These are phyloP conservation scores for Scenedesmus sp. DNA, from an alignment of 163 green algal species.

Conservation along the genomic window DNA sequence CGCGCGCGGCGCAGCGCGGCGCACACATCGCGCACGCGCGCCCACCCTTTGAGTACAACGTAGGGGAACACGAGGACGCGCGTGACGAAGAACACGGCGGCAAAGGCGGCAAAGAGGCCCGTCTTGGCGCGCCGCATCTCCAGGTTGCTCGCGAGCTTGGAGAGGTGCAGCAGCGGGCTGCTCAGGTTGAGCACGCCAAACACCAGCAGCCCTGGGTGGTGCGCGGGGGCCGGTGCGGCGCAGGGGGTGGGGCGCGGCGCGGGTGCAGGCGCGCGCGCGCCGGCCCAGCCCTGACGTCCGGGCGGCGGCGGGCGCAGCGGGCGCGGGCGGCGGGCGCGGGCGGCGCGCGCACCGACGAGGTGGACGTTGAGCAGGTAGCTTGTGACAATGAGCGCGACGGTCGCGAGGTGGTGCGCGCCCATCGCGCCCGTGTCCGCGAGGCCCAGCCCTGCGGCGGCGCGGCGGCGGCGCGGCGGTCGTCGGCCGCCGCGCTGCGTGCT, in stretches of 20 bases:
- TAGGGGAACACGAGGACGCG: conserved; percentile 50
- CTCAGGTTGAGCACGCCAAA: conserved; percentile 49
- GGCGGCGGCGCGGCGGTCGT: too few relatives aligned
- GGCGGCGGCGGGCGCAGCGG: not conserved
- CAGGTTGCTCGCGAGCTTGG: conserved; percentile 45
- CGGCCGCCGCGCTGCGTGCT: too few relatives aligned
- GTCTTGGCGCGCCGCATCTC: conserved; percentile 24
- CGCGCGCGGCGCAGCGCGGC: not conserved
- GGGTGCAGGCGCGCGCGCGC: not conserved
- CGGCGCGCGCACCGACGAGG: conserved; percentile 24
- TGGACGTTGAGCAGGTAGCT: conserved; percentile 51
- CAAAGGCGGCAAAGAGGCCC: conserved; percentile 41
- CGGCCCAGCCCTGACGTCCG: not conserved
- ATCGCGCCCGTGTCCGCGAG: conserved; percentile 46
- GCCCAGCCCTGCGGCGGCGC: conserved; percentile 45
- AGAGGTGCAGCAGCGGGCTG: conserved; percentile 52
- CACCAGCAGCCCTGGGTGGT: conserved; percentile 50
- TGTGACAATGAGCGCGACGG: conserved; percentile 44
- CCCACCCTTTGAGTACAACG: conserved; percentile 47
- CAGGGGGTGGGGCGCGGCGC: too few relatives aligned
- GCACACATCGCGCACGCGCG: not conserved
- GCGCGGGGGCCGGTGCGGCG: too few relatives aligned
- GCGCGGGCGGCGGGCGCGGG: not conserved
- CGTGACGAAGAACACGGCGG: conserved; percentile 36
- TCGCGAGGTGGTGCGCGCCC: conserved; percentile 44